Evolutionary conservation across 2,329 filamentous ascomycete genomes (phyloP).

Genomic region (Didymosphaeria variabile): DNA sequence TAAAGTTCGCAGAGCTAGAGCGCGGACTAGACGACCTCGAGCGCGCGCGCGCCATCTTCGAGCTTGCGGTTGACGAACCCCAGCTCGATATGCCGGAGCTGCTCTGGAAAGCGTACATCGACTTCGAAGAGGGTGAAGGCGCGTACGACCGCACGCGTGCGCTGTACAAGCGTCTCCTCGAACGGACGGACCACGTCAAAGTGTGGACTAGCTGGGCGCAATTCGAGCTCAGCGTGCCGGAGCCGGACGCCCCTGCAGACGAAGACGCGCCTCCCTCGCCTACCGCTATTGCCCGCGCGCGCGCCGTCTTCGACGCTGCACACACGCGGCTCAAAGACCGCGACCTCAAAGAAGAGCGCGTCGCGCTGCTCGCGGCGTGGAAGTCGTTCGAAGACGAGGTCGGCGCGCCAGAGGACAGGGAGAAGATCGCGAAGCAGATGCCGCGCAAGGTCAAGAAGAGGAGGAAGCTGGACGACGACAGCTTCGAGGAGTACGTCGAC

Average conservation of each 20-base stretch:
- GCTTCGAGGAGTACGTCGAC: constrained; percentile 95
- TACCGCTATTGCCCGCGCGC: constrained; percentile 81
- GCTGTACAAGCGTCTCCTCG: constrained; percentile 88
- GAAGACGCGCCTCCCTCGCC: constrained; percentile 75
- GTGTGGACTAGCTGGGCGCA: constrained; percentile 99
- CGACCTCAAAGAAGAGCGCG: constrained; percentile 92
- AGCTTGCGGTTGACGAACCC: constrained; percentile 83
- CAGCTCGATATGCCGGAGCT: constrained; percentile 96
- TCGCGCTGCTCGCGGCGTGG: constrained; percentile 90
- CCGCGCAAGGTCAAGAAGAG: constrained; percentile 91
- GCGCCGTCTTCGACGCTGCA: constrained; percentile 84
- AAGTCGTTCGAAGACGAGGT: constrained; percentile 89
- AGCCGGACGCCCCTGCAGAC: constrained; percentile 69
- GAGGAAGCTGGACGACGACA: constrained; percentile 89
- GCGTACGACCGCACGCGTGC: constrained; percentile 84
- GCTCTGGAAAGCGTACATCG: constrained; percentile 97
- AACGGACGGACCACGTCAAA: constrained; percentile 98
- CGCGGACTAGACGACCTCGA: constrained; percentile 89
- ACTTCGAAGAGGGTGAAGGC: constrained; percentile 95
- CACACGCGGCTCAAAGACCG: constrained; percentile 88
- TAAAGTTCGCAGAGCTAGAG: constrained; percentile 93
- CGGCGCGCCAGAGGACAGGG: constrained; percentile 76
- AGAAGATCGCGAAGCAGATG: constrained; percentile 91
- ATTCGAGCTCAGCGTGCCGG: constrained; percentile 94
- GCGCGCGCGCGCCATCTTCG: constrained; percentile 87